Conservation (phyloP, 192 early-diverging fungal genomes). For the Podila horticola region DNA sequence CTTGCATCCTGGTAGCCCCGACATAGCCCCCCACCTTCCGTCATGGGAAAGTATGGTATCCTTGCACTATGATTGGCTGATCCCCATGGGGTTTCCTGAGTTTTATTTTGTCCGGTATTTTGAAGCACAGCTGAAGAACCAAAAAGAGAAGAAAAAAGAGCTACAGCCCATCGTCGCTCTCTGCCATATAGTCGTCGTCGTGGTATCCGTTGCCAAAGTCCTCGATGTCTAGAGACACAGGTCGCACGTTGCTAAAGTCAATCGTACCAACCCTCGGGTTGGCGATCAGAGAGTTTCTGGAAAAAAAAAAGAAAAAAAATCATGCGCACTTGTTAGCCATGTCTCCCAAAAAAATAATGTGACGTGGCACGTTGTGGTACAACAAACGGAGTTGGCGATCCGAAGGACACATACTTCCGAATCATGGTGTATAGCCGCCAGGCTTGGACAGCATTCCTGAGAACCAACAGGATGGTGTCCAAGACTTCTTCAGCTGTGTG, state of each 20-base stretch:
- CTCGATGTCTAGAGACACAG: slow-evolving; percentile 37
- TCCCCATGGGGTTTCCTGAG: too few species aligned
- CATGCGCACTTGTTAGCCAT: too few species aligned
- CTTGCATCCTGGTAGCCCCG: background rate
- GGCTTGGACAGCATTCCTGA: slow-evolving; percentile 76
- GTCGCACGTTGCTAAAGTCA: slow-evolving; percentile 41
- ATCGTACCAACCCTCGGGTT: slow-evolving; percentile 36
- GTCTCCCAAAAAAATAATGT: too few species aligned
- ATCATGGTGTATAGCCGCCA: slow-evolving; percentile 73
- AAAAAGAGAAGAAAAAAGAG: too few species aligned
- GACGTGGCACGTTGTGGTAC: too few species aligned
- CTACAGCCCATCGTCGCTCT: slow-evolving; percentile 13
- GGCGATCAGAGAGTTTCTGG: slow-evolving; percentile 41
- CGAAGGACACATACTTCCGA: slow-evolving; percentile 57
- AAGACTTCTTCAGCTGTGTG: slow-evolving; percentile 75
- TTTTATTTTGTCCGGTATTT: too few species aligned
- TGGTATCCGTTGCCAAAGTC: slow-evolving; percentile 30
- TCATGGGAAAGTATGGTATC: too few species aligned
- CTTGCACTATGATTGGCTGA: too few species aligned
- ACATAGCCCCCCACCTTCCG: too few species aligned
- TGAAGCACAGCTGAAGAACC: too few species aligned
- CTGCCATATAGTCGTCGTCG: slow-evolving; percentile 20
- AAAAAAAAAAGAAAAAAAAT: too few species aligned
- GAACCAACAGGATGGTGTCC: slow-evolving; percentile 77
- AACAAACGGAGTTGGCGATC: background rate